These are phyloP conservation scores for Fusarium algeriense DNA, from an alignment of 2,329 filamentous ascomycete species.

Conservation along the genomic window DNA sequence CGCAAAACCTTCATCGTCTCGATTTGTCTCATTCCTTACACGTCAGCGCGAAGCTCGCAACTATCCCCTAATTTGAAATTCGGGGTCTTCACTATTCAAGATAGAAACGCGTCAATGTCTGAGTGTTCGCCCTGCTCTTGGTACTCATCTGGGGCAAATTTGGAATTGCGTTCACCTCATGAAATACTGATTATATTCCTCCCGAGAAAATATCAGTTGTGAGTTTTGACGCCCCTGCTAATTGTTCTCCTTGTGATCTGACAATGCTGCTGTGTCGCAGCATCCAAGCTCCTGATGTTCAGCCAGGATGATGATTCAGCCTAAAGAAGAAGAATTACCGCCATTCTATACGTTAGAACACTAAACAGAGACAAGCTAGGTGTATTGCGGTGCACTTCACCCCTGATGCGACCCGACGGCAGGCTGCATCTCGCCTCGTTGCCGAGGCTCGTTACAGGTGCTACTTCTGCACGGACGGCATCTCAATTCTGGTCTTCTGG, in stretches of 20 bases:
- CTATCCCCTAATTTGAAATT: slow-evolving; percentile 5
- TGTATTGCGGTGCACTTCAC: not conserved
- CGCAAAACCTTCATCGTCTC: not conserved
- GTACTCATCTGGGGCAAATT: too few species aligned
- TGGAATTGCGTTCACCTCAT: not conserved
- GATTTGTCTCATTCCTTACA: slow-evolving; percentile 23
- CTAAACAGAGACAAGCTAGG: not conserved
- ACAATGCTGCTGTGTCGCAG: not conserved
- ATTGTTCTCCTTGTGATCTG: not conserved
- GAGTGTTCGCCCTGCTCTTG: not conserved
- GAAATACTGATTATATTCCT: not conserved
- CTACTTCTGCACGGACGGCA: slow-evolving; percentile 11
- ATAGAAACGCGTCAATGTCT: not conserved
- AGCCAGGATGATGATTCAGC: not conserved
- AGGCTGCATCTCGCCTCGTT: slow-evolving; percentile 39
- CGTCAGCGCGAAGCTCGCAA: slow-evolving; percentile 28
- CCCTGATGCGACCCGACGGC: slow-evolving; percentile 14
- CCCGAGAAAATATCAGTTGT: not conserved
- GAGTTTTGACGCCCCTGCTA: not conserved
- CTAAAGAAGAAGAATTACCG: not conserved
- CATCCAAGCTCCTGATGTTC: not conserved
- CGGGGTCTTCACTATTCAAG: not conserved
- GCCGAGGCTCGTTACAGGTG: slow-evolving; percentile 39
- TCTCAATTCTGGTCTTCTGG: slow-evolving; percentile 12
- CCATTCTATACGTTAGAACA: not conserved